Evolutionary conservation across 2,329 filamentous ascomycete genomes (phyloP).

Genomic region (Leptographium galeiforme): DNA sequence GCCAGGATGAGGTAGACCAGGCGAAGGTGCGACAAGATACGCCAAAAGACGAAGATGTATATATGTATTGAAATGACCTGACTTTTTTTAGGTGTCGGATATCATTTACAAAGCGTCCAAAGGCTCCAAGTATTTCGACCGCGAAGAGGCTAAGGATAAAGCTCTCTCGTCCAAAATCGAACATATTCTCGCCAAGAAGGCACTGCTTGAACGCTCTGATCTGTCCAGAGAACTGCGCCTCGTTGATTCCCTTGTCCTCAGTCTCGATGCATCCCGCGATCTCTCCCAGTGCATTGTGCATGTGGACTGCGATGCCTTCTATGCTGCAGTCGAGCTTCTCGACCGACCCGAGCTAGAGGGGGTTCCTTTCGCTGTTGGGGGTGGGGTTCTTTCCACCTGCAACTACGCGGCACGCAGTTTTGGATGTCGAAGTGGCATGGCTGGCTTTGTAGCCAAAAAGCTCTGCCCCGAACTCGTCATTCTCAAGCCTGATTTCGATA

Average conservation of each 20-base stretch:
- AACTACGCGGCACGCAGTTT: constrained; percentile 88
- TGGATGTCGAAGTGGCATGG: constrained; percentile 90
- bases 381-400: constrained; percentile 49
- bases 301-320: constrained; percentile 95
- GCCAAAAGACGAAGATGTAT: not conserved
- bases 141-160: constrained; percentile 74
- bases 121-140: constrained; percentile 90
- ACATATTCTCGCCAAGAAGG: constrained; percentile 62
- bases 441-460: constrained; percentile 87
- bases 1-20: constrained; percentile 89
- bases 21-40: constrained; percentile 41
- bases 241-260: constrained; percentile 67
- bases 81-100: constrained; percentile 57
- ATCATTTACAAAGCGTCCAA: constrained; percentile 96
- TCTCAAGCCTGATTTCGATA: constrained; percentile 74
- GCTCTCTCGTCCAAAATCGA: constrained; percentile 76
- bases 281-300: constrained; percentile 78
- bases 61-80: not conserved
- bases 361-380: constrained; percentile 81
- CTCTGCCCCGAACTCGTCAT: constrained; percentile 77
- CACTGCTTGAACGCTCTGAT: constrained; percentile 61
- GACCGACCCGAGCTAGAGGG: constrained; percentile 73
- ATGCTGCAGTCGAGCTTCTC: constrained; percentile 81
- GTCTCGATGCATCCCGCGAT: constrained; percentile 68
- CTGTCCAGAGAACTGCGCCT: constrained; percentile 58